These are phyloP conservation scores for Penicillium argentinense DNA, from an alignment of 495 filamentous ascomycete genomes.

Conservation along the genomic window DNA sequence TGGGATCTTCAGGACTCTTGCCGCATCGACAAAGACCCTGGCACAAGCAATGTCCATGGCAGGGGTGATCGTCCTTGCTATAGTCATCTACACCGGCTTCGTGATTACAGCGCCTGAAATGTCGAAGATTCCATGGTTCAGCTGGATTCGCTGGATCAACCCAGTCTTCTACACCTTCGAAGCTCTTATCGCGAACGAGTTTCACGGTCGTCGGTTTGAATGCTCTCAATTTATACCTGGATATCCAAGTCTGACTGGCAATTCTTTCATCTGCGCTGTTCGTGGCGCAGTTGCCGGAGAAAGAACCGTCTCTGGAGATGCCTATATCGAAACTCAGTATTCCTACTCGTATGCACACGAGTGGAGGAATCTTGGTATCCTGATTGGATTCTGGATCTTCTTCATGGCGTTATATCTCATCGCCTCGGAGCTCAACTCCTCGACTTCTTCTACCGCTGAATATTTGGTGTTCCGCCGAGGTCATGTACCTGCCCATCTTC, in stretches of 20 bases:
- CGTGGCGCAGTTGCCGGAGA: conserved; percentile 55
- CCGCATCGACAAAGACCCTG: conserved; percentile 45
- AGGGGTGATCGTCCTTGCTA: conserved; percentile 44
- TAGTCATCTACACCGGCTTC: conserved; percentile 51
- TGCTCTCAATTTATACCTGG: conserved; percentile 53
- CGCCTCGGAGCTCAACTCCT: conserved; percentile 46
- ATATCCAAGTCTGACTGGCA: conserved; percentile 47
- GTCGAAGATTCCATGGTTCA: conserved; percentile 48
- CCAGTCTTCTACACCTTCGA: conserved; percentile 48
- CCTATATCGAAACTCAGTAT: conserved; percentile 55
- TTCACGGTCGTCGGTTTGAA: conserved; percentile 52
- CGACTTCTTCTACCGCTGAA: conserved; percentile 43
- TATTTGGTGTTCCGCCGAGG: conserved; percentile 44
- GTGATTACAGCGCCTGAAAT: conserved; percentile 46
- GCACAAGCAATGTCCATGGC: conserved; percentile 52
- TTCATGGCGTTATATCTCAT: conserved; percentile 53
- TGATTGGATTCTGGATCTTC: conserved; percentile 63
- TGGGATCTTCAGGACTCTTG: conserved; percentile 47
- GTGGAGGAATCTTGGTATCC: conserved; percentile 67
- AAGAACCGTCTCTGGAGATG: conserved; percentile 51
- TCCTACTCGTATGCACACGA: conserved; percentile 56
- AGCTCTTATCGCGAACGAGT: conserved; percentile 54
- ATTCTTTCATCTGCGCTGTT: conserved; percentile 50
- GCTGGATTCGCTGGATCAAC: conserved; percentile 50
- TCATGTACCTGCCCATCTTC: conserved; percentile 36